phyloP scores from a whole-genome alignment of 179 eudicot species.

The Carnegiea gigantea region DNA sequence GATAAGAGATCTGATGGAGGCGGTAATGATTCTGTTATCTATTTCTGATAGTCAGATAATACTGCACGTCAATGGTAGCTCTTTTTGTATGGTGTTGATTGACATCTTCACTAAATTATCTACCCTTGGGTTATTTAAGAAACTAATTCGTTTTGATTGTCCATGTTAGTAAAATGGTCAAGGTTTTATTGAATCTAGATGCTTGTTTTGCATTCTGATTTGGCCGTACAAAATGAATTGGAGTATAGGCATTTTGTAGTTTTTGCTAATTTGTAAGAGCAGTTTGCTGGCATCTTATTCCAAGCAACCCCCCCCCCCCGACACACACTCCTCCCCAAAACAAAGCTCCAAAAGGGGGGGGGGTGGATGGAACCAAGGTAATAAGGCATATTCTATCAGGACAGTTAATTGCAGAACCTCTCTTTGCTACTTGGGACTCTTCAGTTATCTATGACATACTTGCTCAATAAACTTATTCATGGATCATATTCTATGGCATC shows the following conservation, averaged over 20 bases:
- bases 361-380: too few relatives aligned
- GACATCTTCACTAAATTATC: background rate
- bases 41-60: background rate
- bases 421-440: background rate
- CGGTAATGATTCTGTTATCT: slow-evolving; percentile 38
- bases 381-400: too few relatives aligned
- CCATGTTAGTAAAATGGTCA: background rate
- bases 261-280: too few relatives aligned
- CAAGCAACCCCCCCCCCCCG: too few relatives aligned
- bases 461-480: background rate
- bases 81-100: too few relatives aligned
- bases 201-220: background rate
- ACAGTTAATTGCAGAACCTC: background rate
- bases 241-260: too few relatives aligned
- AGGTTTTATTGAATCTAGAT: background rate
- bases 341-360: background rate
- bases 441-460: background rate
- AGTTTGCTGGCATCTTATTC: too few relatives aligned
- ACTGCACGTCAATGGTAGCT: too few relatives aligned
- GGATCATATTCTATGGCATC: background rate
- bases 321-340: background rate
- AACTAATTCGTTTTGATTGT: background rate
- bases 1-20: slow-evolving; percentile 90
- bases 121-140: background rate
- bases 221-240: background rate